Evolutionary conservation across 495 filamentous ascomycete genomes (phyloP), one percentile per base, ranked within the genome.

Genomic region (Tuber borchii): DNA sequence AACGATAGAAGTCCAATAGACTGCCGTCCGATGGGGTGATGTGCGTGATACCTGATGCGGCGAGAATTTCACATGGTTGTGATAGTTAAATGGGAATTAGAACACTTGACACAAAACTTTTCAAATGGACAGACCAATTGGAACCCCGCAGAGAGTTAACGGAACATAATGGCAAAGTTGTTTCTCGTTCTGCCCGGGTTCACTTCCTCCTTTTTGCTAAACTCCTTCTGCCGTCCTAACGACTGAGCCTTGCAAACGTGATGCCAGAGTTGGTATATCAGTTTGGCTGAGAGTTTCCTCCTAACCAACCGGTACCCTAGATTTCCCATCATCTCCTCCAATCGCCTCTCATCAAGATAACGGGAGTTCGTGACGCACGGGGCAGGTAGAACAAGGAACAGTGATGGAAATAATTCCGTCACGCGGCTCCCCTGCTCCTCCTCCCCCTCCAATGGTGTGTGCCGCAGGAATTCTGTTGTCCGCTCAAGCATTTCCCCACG

Each of bases 361-460:
- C 95, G 89, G 22, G 96, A 97, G 81, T 99, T 99, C 19, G 87
- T 88, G 72, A 98, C 88, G 82, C 96, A 99, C 17, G 95, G 89
- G 42, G 91, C 89, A 12, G 95, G 95, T 43, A 99, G 85, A 7
- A 99, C 95, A 34, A 99, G 86, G 83, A 98, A 99, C 37, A 99
- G 86, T 48, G 88, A 89, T 8, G 95, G 95, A n/a, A 92, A 88
- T 51, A 84, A 78, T 45, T 83, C 83, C 48, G 76, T 75, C 71
- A 84, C 78, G 69, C 73, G 68, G 42, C 69, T 74, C 14, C 56
- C 75, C 20, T 31, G 17, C 12, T 73, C 71, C 44, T 80, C 70
- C 43, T 79, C 76, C 43, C 69, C 56, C 31, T 48, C 61, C 7
- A 73, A 51, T 43, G 51, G 44, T 43, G 82, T 79, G 43, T 78